Evolutionary conservation across 805 yeast species (phyloP).

Genomic region (Suhomyces sp.): DNA sequence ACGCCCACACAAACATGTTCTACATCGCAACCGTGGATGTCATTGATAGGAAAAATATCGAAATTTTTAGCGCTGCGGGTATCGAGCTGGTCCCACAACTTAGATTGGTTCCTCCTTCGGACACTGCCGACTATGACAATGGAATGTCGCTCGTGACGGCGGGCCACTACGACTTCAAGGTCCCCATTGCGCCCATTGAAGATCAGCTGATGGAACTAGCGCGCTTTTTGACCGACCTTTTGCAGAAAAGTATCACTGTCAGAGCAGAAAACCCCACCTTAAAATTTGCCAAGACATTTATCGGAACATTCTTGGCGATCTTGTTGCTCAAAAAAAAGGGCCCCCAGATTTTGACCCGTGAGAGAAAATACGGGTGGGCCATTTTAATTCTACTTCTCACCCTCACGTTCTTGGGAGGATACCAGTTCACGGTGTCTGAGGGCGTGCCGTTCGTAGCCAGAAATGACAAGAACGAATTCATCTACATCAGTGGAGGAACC

Average conservation of each 20-base stretch:
- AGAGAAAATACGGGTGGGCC: conserved; percentile 22
- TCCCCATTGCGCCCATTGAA: conserved; percentile 32
- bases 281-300: conserved; percentile 47
- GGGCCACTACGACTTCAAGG: conserved; percentile 33
- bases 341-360: conserved; percentile 19
- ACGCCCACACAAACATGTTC: conserved; percentile 38
- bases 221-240: conserved; percentile 46
- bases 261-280: conserved; percentile 37
- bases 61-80: conserved; percentile 38
- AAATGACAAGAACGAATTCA: conserved; percentile 48
- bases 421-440: conserved; percentile 59
- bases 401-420: conserved; percentile 55
- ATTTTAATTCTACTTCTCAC: conserved; percentile 40
- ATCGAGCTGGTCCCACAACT: conserved; percentile 59
- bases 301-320: conserved; percentile 43
- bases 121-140: conserved; percentile 15
- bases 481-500: conserved; percentile 61
- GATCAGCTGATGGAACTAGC: conserved; percentile 50
- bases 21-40: conserved; percentile 54
- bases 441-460: conserved; percentile 61
- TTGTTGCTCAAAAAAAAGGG: conserved; percentile 49
- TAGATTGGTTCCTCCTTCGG: conserved; percentile 61
- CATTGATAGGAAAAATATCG: conserved; percentile 35
- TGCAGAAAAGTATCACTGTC: conserved; percentile 44
- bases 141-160: conserved; percentile 21